phyloP scores from a whole-genome alignment of 1,284 basidiomycete genomes.

The Apiotrichum domesticum region DNA sequence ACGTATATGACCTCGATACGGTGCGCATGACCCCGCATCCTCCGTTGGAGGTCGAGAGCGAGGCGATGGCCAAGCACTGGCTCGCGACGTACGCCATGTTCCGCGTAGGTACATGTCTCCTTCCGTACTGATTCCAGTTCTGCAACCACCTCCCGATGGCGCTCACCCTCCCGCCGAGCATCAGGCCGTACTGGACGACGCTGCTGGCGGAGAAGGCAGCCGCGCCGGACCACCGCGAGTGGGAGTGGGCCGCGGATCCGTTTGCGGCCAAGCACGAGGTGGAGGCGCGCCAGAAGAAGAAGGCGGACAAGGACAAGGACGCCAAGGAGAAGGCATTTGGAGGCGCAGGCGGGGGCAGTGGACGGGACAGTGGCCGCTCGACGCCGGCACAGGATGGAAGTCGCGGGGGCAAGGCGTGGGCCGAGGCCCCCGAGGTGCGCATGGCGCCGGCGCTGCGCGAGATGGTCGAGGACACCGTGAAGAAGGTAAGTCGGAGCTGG shows the following conservation, averaged over 20 bases:
- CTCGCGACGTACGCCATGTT: slow-evolving; percentile 81
- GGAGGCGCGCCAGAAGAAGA: slow-evolving; percentile 58
- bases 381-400: slow-evolving; percentile 28
- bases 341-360: slow-evolving; percentile 30
- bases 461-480: slow-evolving; percentile 73
- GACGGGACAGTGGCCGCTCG: slow-evolving; percentile 52
- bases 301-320: slow-evolving; percentile 32
- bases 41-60: slow-evolving; percentile 57
- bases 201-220: slow-evolving; percentile 65
- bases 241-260: slow-evolving; percentile 82
- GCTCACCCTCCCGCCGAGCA: slow-evolving; percentile 68
- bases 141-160: slow-evolving; percentile 72
- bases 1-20: slow-evolving; percentile 57
- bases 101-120: slow-evolving; percentile 55
- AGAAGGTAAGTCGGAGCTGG: slow-evolving; percentile 54
- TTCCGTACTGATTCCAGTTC: slow-evolving; percentile 52
- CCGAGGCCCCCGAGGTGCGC: slow-evolving; percentile 70
- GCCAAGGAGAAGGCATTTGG: slow-evolving; percentile 11
- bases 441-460: slow-evolving; percentile 75
- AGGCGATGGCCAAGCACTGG: slow-evolving; percentile 75
- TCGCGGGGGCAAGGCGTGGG: slow-evolving; percentile 52
- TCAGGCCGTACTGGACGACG: slow-evolving; percentile 76
- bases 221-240: slow-evolving; percentile 63
- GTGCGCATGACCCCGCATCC: slow-evolving; percentile 69
- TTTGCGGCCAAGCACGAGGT: slow-evolving; percentile 68